phyloP scores from a whole-genome alignment of 129 eudicot genomes.

The Pittosporum tobira region DNA sequence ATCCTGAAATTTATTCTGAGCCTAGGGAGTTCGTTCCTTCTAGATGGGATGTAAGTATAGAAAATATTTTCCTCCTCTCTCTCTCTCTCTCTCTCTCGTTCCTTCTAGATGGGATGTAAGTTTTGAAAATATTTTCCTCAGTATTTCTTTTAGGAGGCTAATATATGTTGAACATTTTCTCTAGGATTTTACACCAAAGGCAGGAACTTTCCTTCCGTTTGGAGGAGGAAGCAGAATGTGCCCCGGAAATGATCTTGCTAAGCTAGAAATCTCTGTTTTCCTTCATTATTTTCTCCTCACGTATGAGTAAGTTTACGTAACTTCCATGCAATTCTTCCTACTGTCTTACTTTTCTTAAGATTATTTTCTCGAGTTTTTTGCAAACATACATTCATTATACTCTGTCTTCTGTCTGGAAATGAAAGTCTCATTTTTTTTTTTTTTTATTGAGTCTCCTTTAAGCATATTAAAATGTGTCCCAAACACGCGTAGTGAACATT shows the following conservation, averaged over 20 bases:
- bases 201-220: conserved; percentile 79
- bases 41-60: conserved; percentile 82
- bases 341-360: too few species aligned
- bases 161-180: conserved; percentile 4
- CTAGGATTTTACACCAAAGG: conserved; percentile 53
- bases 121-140: too few species aligned
- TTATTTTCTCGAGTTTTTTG: too few species aligned
- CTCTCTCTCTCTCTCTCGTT: too few species aligned
- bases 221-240: conserved; percentile 88
- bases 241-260: conserved; percentile 94
- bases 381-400: too few species aligned
- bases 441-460: too few species aligned
- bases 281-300: conserved; percentile 77
- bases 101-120: too few species aligned
- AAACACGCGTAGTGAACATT: too few species aligned
- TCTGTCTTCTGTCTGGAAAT: too few species aligned
- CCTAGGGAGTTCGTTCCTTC: conserved; percentile 69
- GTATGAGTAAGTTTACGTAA: conserved; percentile 46
- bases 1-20: conserved; percentile 42
- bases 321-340: background rate
- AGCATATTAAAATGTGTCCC: too few species aligned
- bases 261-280: conserved; percentile 73
- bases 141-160: background rate
- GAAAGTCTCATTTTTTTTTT: too few species aligned
- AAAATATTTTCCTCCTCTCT: background rate